Evolutionary conservation across 352 stramenopile genomes (phyloP).

Genomic region (Blastocystis sp.): DNA sequence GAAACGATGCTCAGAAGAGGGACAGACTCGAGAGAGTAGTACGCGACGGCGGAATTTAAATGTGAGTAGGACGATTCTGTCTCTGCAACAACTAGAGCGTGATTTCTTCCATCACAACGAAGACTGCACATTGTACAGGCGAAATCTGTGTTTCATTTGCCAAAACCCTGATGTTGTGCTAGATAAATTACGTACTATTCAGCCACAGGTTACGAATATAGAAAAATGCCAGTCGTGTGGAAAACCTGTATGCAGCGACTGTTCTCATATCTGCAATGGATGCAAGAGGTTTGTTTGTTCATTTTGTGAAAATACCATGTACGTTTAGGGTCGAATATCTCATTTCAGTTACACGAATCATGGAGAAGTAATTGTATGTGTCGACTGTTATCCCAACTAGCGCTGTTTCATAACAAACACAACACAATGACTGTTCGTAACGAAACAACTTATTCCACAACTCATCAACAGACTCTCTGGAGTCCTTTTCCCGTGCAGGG

Average conservation of each 20-base stretch:
- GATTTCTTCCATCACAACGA: conserved; percentile 20
- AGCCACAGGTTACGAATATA: background rate
- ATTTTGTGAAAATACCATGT: conserved; percentile 3
- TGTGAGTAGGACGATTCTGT: background rate
- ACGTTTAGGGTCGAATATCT: background rate
- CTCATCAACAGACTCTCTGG: conserved; percentile 71
- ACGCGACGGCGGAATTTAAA: background rate
- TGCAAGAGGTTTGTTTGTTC: conserved; percentile 15
- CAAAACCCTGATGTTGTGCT: background rate
- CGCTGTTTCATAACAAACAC: conserved; percentile 75
- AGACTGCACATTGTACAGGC: conserved; percentile 45
- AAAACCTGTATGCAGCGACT: background rate
- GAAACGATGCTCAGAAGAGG: background rate
- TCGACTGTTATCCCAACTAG: background rate
- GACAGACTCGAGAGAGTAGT: background rate
- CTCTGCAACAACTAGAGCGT: background rate
- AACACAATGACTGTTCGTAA: conserved; percentile 73
- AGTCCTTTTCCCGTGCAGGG: background rate
- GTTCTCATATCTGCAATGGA: background rate
- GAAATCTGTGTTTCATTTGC: conserved; percentile 40
- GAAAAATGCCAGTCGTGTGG: background rate
- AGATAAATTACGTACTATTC: background rate
- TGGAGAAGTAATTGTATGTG: background rate
- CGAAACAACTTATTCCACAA: conserved; percentile 71
- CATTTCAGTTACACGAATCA: background rate